Evolutionary conservation across 2,329 filamentous ascomycete genomes (phyloP).

Genomic region (Fusarium xyrophilum): DNA sequence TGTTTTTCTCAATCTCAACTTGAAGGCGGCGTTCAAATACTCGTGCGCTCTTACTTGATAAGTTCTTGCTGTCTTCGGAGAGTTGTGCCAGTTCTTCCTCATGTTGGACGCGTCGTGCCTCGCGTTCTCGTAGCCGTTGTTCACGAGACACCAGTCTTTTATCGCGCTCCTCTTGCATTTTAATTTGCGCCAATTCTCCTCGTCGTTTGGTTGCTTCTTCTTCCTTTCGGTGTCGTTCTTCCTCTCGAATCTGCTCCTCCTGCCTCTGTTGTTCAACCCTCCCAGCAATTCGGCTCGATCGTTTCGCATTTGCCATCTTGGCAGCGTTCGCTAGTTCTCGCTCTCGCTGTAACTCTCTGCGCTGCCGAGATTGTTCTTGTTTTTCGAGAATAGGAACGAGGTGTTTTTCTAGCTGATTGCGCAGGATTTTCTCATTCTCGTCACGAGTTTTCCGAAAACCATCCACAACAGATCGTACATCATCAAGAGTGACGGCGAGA

Average conservation of each 20-base stretch:
- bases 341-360: constrained; percentile 71
- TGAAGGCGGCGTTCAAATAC: constrained; percentile 82
- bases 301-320: constrained; percentile 90
- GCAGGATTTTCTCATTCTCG: constrained; percentile 81
- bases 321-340: constrained; percentile 82
- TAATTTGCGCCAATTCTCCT: constrained; percentile 66
- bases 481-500: constrained; percentile 78
- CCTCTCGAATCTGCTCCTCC: constrained; percentile 74
- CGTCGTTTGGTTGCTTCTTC: constrained; percentile 73
- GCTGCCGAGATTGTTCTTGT: constrained; percentile 75
- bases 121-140: constrained; percentile 83
- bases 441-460: constrained; percentile 79
- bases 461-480: constrained; percentile 75
- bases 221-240: constrained; percentile 56
- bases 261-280: constrained; percentile 80
- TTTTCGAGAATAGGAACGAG: constrained; percentile 86
- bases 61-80: constrained; percentile 74
- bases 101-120: constrained; percentile 80
- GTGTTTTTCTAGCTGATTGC: constrained; percentile 74
- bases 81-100: constrained; percentile 83
- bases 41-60: constrained; percentile 62
- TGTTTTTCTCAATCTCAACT: constrained; percentile 80
- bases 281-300: constrained; percentile 86
- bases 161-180: constrained; percentile 75
- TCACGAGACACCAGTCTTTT: constrained; percentile 83